These are phyloP conservation scores for Vitis hybrid DNA, from an alignment of 177 flowering plant species.

Conservation along the genomic window DNA sequence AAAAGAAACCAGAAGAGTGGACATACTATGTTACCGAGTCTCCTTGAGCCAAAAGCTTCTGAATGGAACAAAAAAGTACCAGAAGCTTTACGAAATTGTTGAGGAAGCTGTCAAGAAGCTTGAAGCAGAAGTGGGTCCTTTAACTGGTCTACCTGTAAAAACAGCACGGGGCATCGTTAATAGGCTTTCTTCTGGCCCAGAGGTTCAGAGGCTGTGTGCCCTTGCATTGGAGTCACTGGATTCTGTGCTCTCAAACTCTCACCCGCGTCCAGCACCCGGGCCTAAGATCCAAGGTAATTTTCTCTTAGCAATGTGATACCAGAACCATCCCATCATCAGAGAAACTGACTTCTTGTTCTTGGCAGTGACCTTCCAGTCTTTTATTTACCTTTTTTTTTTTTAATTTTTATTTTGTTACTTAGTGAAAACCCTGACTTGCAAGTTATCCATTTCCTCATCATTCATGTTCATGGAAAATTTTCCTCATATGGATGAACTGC, in stretches of 20 bases:
- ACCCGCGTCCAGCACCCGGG: constrained; percentile 16
- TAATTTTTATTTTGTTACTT: too few species aligned
- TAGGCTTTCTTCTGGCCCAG: constrained; percentile 85
- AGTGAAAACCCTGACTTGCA: too few species aligned
- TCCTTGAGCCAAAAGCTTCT: constrained; percentile 76
- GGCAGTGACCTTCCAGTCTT: too few species aligned
- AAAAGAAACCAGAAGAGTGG: constrained; percentile 87
- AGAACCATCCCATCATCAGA: too few species aligned
- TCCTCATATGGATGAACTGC: not conserved
- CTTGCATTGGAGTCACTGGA: constrained; percentile 65
- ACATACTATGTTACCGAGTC: constrained; percentile 79
- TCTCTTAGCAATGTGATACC: not conserved
- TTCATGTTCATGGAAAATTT: too few species aligned
- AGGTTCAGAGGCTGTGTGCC: constrained; percentile 78
- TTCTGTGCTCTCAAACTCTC: constrained; percentile 28
- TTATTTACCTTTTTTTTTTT: too few species aligned
- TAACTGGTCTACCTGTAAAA: constrained; percentile 70
- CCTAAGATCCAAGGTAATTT: constrained; percentile 36
- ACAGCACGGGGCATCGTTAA: constrained; percentile 89
- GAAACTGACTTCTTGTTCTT: too few species aligned
- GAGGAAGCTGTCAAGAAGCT: constrained; percentile 70
- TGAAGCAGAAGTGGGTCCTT: constrained; percentile 81
- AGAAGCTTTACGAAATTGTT: constrained; percentile 53
- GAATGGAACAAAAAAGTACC: constrained; percentile 51
- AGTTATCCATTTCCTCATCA: too few species aligned